These are phyloP conservation scores for Nymphaea colorata DNA, from an alignment of 164 flowering plant genomes.

Conservation along the genomic window DNA sequence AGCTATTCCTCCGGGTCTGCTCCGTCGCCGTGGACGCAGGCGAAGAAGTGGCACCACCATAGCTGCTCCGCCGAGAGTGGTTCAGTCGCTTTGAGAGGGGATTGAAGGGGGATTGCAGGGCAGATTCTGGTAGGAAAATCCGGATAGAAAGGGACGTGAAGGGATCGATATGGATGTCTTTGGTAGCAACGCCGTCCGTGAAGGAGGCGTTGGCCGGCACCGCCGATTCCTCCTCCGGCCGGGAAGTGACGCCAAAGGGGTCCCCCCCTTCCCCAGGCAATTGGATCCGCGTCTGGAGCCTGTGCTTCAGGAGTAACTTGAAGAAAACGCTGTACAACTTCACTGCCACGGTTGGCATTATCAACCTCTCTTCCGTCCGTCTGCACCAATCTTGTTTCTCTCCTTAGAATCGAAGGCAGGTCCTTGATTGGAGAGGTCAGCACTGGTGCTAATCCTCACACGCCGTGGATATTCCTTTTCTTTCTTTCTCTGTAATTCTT, in stretches of 20 bases:
- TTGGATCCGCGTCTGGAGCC: slow-evolving; percentile 62
- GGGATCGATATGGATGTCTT: slow-evolving; percentile 81
- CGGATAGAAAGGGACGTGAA: slow-evolving; percentile 44
- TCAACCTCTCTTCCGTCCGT: slow-evolving; percentile 3
- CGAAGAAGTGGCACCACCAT: slow-evolving; percentile 7
- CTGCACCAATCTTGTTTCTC: not conserved
- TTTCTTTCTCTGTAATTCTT: too few species aligned
- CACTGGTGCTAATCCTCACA: too few species aligned
- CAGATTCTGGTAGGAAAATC: slow-evolving; percentile 52
- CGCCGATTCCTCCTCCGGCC: slow-evolving; percentile 59
- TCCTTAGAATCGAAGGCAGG: too few species aligned
- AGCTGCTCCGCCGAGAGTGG: slow-evolving; percentile 15
- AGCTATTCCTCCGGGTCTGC: not conserved
- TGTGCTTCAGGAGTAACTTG: slow-evolving; percentile 76
- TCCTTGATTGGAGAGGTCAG: too few species aligned
- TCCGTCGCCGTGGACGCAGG: slow-evolving; percentile 5
- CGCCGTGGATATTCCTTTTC: not conserved
- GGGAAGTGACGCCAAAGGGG: slow-evolving; percentile 67
- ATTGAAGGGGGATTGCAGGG: slow-evolving; percentile 14
- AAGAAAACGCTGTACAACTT: slow-evolving; percentile 84
- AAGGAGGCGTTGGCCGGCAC: slow-evolving; percentile 71
- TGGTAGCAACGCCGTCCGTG: slow-evolving; percentile 91
- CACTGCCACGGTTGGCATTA: slow-evolving; percentile 82
- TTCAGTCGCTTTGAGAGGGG: not conserved
- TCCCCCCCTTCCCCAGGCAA: slow-evolving; percentile 9